These are phyloP conservation scores for Tetradesmus obliquus DNA, from an alignment of 139 green algal genomes.

Conservation along the genomic window DNA sequence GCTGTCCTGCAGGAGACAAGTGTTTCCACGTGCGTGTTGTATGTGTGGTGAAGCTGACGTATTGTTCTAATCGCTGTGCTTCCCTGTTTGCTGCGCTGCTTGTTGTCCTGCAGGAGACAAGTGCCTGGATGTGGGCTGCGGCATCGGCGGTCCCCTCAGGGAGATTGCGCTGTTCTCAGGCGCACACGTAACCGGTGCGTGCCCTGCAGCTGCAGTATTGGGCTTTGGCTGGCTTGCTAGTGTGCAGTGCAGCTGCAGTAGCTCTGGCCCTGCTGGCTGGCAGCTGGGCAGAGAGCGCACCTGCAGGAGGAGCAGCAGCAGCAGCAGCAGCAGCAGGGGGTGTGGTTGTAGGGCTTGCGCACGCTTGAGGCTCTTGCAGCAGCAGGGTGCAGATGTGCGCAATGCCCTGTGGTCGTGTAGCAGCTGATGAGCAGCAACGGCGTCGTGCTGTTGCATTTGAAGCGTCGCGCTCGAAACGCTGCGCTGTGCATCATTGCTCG, in stretches of 20 bases:
- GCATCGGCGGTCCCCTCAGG: slow-evolving; percentile 77
- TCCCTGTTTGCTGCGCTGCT: neutral
- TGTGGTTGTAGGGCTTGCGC: too few relatives aligned
- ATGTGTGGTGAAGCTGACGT: too few relatives aligned
- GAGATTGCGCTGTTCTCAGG: slow-evolving; percentile 66
- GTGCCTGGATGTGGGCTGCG: slow-evolving; percentile 77
- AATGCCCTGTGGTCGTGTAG: too few relatives aligned
- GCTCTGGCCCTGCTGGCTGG: too few relatives aligned
- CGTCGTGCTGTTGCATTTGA: too few relatives aligned
- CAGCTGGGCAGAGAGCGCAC: neutral
- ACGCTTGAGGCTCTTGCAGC: too few relatives aligned
- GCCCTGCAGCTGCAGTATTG: neutral
- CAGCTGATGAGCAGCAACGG: too few relatives aligned
- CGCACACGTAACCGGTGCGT: slow-evolving; percentile 62
- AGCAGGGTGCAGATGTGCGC: too few relatives aligned
- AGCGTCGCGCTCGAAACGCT: too few relatives aligned
- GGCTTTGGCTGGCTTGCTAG: neutral
- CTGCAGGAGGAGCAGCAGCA: neutral
- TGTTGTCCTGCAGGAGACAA: slow-evolving; percentile 30
- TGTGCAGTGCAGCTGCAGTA: neutral
- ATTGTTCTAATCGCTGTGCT: neutral
- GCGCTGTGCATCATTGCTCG: too few relatives aligned
- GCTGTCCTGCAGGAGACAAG: slow-evolving; percentile 28
- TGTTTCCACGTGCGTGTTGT: slow-evolving; percentile 57
- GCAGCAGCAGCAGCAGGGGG: too few relatives aligned